Evolutionary conservation across 352 stramenopile genomes (phyloP), one percentile per base, ranked within the genome.

Genomic region (Globisporangium emineosum): DNA sequence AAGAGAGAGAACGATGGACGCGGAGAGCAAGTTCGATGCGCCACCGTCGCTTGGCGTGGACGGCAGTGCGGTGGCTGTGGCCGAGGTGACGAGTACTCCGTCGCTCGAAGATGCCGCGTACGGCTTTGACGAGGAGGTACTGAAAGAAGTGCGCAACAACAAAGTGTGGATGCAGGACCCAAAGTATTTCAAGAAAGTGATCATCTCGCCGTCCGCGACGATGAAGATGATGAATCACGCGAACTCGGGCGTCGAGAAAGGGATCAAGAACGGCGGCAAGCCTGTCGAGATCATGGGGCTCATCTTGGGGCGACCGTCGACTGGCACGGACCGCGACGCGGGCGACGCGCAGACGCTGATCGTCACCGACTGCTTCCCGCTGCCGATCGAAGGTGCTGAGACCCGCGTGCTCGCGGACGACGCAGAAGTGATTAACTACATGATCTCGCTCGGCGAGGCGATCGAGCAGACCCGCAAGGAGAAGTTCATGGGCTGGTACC

Each of bases 401-500:
- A 98, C 93, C 35, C 78, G 92, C 35, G 97, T 99, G 33, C 79
- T 99, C 47, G 97, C 97, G 15, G 97, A 99, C 68, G 97, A 99
- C 68, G 75, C 92, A 17, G 87, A 98, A 69, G 97, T 99, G 5
- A 98, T 99, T 65, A 99, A 99, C 78, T 99, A 99, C 77, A 99
- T 99, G 97, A 99, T 99, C 74, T 93, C 94, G 32, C 82, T 99
- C 2, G 92, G 93, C 5, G 97, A 99, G 73, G 87, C 86, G 5
- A 75, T 99, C 35, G 97, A 99, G 73, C 71, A 85, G 64, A 98
- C 94, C 2, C 88, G 96, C 45, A 97, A 98, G 58, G 96, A 99
- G 72, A 96, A 96, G 60, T 99, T 99, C 69, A 99, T 99, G 93
- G 98, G 97, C 60, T 99, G 98, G 98, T 99, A 99, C 82, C 98